Evolutionary conservation across 139 green algal genomes (phyloP), one percentile per base, ranked within the genome.

Genomic region (Nannochloris sp.): DNA sequence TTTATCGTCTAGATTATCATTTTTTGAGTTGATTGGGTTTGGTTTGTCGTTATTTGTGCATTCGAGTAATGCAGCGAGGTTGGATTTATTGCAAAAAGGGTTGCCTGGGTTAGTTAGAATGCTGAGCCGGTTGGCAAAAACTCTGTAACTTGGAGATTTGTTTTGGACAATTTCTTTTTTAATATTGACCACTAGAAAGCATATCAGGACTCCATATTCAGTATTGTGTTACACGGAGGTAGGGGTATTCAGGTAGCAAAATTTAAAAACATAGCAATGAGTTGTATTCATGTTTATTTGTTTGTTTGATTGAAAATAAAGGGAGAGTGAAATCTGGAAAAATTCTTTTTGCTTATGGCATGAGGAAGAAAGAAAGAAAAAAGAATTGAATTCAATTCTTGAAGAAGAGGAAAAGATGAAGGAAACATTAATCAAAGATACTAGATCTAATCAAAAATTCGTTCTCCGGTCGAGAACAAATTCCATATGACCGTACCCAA

Each of bases 401-500:
- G 42, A 51, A 19, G 42, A 19, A 51, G 42, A 51, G 19, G 42
- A 51, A 51, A 19, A 19, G 51, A 60, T 35, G 12, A 60, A 60
- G 12, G 12, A 60, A 23, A n/a, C 33, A 60, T 29, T 35, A 60
- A 12, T 35, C 33, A 60, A 27, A 60, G 51, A 29, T 27, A 60
- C 51, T 36, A 19, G 4, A 61, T 34, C 72, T 44, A 96, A 45
- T 96, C 89, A 59, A 96, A 85, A 42, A 97, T 79, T 5, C 68
- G 54, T 78, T 97, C 91, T 12, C 93, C 93, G 0, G 92, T 97
- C 4, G 85, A 66, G 45, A 95, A 90, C 10, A 85, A 24, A 33
- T 96, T 92, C 93, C 93, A 99, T 6, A 97, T 76, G 2, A 93
- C 68, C 0, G 91, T 95, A 25, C 93, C 93, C 3, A 96, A 57